These are phyloP conservation scores for Podila clonocystis DNA, from an alignment of 192 early-diverging fungal genomes.

Conservation along the genomic window DNA sequence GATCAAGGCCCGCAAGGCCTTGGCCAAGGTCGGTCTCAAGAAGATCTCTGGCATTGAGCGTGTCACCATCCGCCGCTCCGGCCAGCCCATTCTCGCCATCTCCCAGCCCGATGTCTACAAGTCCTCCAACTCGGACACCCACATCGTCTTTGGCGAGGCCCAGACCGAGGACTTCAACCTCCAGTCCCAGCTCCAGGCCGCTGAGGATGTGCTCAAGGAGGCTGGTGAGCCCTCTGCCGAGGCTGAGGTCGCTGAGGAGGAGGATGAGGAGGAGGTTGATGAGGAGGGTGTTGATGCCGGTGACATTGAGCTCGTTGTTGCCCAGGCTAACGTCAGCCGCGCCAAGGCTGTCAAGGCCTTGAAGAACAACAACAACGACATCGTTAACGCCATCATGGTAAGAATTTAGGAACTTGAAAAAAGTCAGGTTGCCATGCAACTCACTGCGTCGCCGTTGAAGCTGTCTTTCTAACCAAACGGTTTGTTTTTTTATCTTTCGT, in stretches of 20 bases:
- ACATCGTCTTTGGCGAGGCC: constrained; percentile 97
- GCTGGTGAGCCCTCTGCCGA: constrained; percentile 22
- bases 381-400: constrained; percentile 96
- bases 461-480: too few species aligned
- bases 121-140: constrained; percentile 86
- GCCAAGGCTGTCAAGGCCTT: constrained; percentile 93
- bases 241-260: constrained; percentile 24
- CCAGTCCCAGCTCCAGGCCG: constrained; percentile 75
- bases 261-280: constrained; percentile 64
- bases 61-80: constrained; percentile 84
- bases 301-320: constrained; percentile 94
- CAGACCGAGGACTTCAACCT: constrained; percentile 84
- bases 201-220: constrained; percentile 68
- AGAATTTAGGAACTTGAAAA: too few species aligned
- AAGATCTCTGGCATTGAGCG: constrained; percentile 85
- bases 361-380: constrained; percentile 86
- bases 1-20: constrained; percentile 97
- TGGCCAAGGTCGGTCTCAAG: constrained; percentile 91
- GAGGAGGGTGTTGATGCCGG: constrained; percentile 79
- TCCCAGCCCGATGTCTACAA: constrained; percentile 94
- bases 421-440: too few species aligned
- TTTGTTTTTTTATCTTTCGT: too few species aligned
- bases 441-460: too few species aligned
- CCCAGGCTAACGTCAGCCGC: constrained; percentile 88
- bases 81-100: constrained; percentile 84